phyloP scores from a whole-genome alignment of 108 stramenopile species.

The Seminavis robusta region DNA sequence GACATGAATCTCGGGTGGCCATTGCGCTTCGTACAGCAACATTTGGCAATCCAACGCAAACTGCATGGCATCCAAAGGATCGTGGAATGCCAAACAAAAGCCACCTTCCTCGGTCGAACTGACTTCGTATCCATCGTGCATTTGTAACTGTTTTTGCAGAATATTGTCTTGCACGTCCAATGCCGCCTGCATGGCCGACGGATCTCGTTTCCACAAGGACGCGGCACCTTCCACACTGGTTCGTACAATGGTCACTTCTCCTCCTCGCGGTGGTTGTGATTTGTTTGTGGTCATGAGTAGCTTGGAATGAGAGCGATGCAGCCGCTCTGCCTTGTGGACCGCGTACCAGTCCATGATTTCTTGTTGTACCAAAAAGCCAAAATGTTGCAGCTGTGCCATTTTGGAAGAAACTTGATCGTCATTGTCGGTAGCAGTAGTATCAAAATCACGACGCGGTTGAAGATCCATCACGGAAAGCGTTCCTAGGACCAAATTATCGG shows the following conservation, averaged over 20 bases:
- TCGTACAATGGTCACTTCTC: constrained; percentile 37
- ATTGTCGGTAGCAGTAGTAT: too few relatives aligned
- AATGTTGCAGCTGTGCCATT: too few relatives aligned
- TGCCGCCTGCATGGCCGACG: constrained; percentile 37
- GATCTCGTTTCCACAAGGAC: constrained; percentile 39
- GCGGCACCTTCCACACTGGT: constrained; percentile 49
- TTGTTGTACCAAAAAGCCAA: too few relatives aligned
- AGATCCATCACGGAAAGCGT: too few relatives aligned
- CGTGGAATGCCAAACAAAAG: constrained; percentile 43
- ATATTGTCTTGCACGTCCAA: constrained; percentile 41
- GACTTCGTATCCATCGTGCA: constrained; percentile 47
- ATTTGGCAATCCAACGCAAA: constrained; percentile 35
- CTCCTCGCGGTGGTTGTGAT: constrained; percentile 22
- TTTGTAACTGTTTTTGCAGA: constrained; percentile 28
- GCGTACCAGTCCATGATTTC: too few relatives aligned
- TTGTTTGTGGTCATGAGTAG: too few relatives aligned
- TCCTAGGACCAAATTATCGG: too few relatives aligned
- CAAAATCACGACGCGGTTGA: too few relatives aligned
- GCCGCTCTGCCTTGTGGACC: too few relatives aligned
- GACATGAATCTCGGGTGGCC: constrained; percentile 35
- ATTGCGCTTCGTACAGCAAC: constrained; percentile 24
- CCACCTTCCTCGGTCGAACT: constrained; percentile 41
- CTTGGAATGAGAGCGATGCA: too few relatives aligned
- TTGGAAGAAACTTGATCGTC: too few relatives aligned
- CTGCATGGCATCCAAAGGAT: constrained; percentile 39